A percentile compares a stretch with the other conserved stretches of the same genome.
Evolutionary conservation across 202 grass and related monocot species (phyloP).

Genomic region (Musa balbisiana): DNA sequence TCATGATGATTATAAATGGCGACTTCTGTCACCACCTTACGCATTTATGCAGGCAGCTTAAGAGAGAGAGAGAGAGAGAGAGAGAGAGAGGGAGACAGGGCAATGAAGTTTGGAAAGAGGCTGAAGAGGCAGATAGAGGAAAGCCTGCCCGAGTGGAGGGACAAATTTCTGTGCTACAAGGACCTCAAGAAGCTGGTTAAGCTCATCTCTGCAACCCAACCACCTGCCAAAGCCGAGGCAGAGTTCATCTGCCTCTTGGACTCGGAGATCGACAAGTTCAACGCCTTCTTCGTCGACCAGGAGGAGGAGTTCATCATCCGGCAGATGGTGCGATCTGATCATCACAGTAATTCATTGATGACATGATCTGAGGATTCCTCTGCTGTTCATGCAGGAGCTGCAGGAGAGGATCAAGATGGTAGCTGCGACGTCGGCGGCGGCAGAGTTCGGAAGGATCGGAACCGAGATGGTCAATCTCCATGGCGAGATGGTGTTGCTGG

Average conservation of each 20-base stretch:
- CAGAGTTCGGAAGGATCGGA: constrained; percentile 26
- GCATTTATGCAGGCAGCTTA: not conserved
- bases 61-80: not conserved
- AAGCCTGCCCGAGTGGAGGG: constrained; percentile 62
- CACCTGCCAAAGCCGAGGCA: constrained; percentile 29
- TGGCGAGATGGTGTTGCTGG: constrained; percentile 71
- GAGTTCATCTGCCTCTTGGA: constrained; percentile 48
- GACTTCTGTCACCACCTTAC: not conserved
- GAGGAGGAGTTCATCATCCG: constrained; percentile 85
- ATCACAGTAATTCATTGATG: constrained; percentile 17
- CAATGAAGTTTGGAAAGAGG: constrained; percentile 86
- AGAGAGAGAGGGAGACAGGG: not conserved
- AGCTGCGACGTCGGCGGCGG: not conserved
- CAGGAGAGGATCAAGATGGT: constrained; percentile 41
- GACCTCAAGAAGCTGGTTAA: constrained; percentile 66
- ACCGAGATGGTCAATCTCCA: constrained; percentile 66
- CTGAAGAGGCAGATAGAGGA: constrained; percentile 70
- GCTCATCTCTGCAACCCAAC: constrained; percentile 30
- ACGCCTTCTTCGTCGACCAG: constrained; percentile 81
- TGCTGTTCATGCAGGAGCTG: constrained; percentile 41
- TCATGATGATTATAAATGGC: not conserved
- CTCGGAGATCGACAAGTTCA: constrained; percentile 62
- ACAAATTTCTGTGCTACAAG: constrained; percentile 78
- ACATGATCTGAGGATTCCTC: not conserved
- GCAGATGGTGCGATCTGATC: constrained; percentile 28